Percentiles rank a stretch among this genome's conserved stretches.
These are phyloP conservation scores for Solanum ahanhuiri DNA, from an alignment of 257 asterid species.

Conservation along the genomic window DNA sequence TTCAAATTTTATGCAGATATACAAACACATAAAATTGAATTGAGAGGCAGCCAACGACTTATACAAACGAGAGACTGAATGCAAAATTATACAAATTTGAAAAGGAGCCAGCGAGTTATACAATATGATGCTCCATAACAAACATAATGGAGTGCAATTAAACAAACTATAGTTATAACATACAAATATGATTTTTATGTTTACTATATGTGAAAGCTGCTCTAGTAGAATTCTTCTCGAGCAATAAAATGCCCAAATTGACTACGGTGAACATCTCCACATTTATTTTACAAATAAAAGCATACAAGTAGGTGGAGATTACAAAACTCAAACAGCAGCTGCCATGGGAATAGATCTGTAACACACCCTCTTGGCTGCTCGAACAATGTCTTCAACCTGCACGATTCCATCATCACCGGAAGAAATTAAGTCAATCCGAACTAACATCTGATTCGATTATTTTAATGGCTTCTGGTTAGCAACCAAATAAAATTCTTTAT, in stretches of 20 bases:
- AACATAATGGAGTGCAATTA: no score
- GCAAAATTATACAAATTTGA: no score
- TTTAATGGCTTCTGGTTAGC: background rate
- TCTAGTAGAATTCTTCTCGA: background rate
- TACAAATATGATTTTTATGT: no score
- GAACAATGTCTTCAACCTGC: background rate
- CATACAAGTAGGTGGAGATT: background rate
- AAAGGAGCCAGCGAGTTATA: no score
- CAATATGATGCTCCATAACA: no score
- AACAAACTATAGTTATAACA: no score
- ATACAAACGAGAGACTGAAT: no score
- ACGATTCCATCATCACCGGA: background rate
- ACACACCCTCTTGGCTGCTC: slow-evolving; percentile 17
- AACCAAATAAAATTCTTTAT: background rate
- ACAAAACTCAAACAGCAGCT: slow-evolving; percentile 18
- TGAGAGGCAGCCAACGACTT: no score
- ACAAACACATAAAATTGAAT: no score
- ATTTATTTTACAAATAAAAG: background rate
- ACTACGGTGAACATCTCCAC: background rate
- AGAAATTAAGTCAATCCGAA: background rate
- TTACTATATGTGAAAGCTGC: no score
- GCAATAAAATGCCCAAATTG: background rate
- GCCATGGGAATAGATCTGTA: slow-evolving; percentile 27
- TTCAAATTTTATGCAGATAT: no score
- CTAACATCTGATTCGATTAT: background rate